Evolutionary conservation across 148 eudicot species (phyloP).

Genomic region (Salicornia ramosissima): DNA sequence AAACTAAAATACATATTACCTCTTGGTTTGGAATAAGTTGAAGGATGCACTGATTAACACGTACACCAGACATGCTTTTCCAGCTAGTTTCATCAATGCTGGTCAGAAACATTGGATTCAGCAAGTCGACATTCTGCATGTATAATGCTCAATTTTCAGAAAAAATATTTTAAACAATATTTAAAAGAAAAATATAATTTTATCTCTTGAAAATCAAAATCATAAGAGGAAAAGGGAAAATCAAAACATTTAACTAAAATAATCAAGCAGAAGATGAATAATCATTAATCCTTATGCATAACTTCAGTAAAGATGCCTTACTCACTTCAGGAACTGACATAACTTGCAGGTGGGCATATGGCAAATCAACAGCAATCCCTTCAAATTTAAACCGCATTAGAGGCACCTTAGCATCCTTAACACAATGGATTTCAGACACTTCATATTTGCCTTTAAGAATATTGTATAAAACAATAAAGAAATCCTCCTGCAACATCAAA

Average conservation of each 20-base stretch:
- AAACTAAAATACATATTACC: constrained; percentile 29
- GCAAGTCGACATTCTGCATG: constrained; percentile 50
- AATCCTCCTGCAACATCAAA: constrained; percentile 47
- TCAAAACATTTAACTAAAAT: no score
- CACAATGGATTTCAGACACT: constrained; percentile 46
- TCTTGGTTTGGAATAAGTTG: constrained; percentile 48
- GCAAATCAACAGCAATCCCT: constrained; percentile 50
- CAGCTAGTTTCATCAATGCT: constrained; percentile 58
- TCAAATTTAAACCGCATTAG: constrained; percentile 56
- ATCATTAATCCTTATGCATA: neutral
- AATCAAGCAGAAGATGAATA: neutral
- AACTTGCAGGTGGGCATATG: constrained; percentile 52
- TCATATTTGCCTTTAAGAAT: constrained; percentile 44
- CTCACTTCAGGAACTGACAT: constrained; percentile 51
- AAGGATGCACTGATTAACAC: constrained; percentile 54
- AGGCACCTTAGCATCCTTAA: constrained; percentile 58
- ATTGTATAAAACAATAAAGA: constrained; percentile 45
- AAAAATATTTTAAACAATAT: neutral
- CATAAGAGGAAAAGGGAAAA: no score
- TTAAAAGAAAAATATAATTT: no score
- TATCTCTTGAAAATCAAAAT: no score
- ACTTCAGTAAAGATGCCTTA: neutral
- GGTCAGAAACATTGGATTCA: constrained; percentile 31
- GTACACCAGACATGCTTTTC: constrained; percentile 59
- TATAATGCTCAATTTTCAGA: neutral